These are phyloP conservation scores for Uncinocarpus reesii DNA, from an alignment of 2,329 filamentous ascomycete species.

Conservation along the genomic window DNA sequence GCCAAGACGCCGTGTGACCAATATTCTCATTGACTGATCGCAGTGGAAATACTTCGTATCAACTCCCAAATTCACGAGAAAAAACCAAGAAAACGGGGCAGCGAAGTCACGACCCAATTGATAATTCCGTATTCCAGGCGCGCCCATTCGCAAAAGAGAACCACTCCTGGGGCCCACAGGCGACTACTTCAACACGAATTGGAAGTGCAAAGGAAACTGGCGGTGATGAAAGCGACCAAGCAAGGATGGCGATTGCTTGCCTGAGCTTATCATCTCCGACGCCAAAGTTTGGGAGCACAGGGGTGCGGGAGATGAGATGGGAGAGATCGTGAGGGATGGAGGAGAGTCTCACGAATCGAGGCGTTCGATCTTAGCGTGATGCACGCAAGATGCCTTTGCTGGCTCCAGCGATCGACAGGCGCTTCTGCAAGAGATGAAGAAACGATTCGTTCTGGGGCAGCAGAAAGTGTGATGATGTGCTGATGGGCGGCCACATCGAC, in stretches of 20 bases:
- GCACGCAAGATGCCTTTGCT: background rate
- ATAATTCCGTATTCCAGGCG: no score
- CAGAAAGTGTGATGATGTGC: background rate
- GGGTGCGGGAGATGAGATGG: background rate
- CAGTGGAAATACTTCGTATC: no score
- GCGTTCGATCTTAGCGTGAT: background rate
- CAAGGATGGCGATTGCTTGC: background rate
- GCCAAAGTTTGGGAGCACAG: background rate
- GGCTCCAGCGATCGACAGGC: slow-evolving; percentile 5
- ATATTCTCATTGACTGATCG: no score
- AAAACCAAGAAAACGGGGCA: no score
- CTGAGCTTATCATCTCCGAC: background rate
- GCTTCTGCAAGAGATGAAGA: background rate
- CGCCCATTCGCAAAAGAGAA: no score
- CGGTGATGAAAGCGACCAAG: background rate
- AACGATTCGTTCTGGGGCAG: background rate
- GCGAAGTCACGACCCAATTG: no score
- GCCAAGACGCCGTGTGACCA: no score
- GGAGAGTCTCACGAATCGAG: background rate
- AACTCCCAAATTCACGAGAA: no score
- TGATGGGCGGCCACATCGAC: slow-evolving; percentile 9
- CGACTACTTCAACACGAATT: background rate
- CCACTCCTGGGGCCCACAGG: no score
- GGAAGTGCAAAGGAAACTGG: background rate
- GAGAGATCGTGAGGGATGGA: background rate